These are phyloP conservation scores for Trichoderma orchidacearum DNA, from an alignment of 495 filamentous ascomycete genomes.

Conservation along the genomic window DNA sequence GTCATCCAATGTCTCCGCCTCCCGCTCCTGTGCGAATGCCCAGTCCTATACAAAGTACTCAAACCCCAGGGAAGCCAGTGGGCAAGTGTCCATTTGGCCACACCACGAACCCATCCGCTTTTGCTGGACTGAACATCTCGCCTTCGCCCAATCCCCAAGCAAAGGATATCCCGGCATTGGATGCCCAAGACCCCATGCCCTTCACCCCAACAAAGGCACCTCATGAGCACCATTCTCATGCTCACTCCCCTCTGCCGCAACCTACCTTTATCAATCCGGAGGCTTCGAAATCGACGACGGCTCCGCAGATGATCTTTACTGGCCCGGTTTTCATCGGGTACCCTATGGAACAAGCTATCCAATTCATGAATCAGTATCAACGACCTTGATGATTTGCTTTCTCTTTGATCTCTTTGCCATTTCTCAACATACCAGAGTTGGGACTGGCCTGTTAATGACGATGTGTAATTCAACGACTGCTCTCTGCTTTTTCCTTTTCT, in stretches of 20 bases:
- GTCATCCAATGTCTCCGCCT: conserved; percentile 24
- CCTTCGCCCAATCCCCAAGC: not conserved
- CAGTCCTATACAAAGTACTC: conserved; percentile 10
- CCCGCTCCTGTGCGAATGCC: conserved; percentile 24
- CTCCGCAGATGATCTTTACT: conserved; percentile 56
- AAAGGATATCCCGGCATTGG: not conserved
- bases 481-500: not conserved
- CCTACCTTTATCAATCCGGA: conserved; percentile 26
- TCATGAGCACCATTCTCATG: conserved; percentile 1
- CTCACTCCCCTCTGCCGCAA: conserved; percentile 4
- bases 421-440: too few relatives aligned
- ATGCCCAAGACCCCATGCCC: not conserved
- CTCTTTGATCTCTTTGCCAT: not conserved
- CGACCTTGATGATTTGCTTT: not conserved
- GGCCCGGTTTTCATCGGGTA: conserved; percentile 88
- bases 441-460: not conserved
- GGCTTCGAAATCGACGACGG: conserved; percentile 8
- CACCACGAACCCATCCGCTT: conserved; percentile 14
- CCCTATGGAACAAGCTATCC: conserved; percentile 60
- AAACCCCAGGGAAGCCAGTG: conserved; percentile 9
- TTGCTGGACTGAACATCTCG: not conserved
- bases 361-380: conserved; percentile 48
- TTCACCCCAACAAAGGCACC: not conserved
- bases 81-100: conserved; percentile 35
- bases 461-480: not conserved